Conservation (phyloP, 345 rosid species). For the Mercurialis annua region DNA sequence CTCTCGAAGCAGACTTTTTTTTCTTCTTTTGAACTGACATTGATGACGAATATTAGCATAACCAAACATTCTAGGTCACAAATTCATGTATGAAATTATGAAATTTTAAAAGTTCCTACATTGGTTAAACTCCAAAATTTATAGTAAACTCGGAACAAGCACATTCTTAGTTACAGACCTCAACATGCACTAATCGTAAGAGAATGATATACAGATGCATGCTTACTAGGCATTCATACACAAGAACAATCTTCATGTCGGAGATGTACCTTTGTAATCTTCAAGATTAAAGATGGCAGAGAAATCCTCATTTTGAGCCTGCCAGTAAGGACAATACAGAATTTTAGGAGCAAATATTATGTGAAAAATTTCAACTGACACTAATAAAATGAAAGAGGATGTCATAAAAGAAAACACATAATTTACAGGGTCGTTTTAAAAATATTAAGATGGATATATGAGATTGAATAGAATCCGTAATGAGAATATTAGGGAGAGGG, state of each 20-base stretch:
- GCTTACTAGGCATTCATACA: background rate
- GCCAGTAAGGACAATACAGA: conserved; percentile 21
- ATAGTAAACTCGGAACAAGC: background rate
- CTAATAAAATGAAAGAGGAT: conserved; percentile 4
- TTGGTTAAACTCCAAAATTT: background rate
- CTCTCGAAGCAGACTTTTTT: too few relatives aligned
- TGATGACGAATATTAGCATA: background rate
- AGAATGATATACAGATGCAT: background rate
- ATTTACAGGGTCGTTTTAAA: background rate
- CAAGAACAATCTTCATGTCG: background rate
- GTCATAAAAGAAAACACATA: background rate
- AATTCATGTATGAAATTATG: background rate
- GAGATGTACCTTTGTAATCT: conserved; percentile 81
- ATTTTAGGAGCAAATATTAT: conserved; percentile 2
- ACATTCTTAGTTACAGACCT: background rate
- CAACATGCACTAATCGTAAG: background rate
- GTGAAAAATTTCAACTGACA: background rate
- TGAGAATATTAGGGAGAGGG: too few relatives aligned
- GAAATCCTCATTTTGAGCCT: conserved; percentile 93
- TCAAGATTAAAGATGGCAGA: conserved; percentile 77
- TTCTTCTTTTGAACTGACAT: too few relatives aligned
- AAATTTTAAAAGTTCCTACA: background rate
- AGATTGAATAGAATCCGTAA: too few relatives aligned
- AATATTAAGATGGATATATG: too few relatives aligned
- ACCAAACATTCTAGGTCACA: background rate